Conservation (phyloP, 345 rosid genomes). For the Aethionema arabicum region DNA sequence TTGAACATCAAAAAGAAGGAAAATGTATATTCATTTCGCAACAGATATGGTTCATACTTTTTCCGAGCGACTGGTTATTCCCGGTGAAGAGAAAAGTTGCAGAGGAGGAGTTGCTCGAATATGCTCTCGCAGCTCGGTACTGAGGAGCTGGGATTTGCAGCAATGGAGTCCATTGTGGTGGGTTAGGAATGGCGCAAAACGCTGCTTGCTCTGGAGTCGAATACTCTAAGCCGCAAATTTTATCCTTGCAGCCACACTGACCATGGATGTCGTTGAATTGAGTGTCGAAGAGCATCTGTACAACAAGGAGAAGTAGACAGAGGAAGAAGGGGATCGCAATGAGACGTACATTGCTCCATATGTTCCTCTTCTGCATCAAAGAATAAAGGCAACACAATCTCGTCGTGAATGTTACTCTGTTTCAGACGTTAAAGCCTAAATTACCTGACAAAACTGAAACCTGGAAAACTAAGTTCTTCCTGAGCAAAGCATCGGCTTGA, state of each 20-base stretch:
- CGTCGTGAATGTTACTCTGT: neutral
- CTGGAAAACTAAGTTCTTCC: conserved; percentile 89
- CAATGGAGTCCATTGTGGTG: conserved; percentile 75
- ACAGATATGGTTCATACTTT: conserved; percentile 41
- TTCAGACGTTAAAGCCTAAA: conserved; percentile 1
- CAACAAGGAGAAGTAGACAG: conserved; percentile 56
- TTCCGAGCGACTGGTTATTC: conserved; percentile 61
- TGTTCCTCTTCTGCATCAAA: conserved; percentile 70
- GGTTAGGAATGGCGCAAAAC: conserved; percentile 55
- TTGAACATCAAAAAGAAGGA: neutral
- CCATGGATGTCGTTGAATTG: conserved; percentile 34
- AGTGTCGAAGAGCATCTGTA: conserved; percentile 51
- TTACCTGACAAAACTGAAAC: conserved; percentile 34
- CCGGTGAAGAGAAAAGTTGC: conserved; percentile 70
- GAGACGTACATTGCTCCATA: conserved; percentile 65
- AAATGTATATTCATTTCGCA: neutral
- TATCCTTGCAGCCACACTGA: conserved; percentile 68
- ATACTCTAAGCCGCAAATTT: conserved; percentile 59
- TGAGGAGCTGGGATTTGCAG: conserved; percentile 75
- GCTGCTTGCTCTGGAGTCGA: conserved; percentile 52
- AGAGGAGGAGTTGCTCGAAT: conserved; percentile 54
- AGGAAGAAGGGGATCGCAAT: conserved; percentile 68
- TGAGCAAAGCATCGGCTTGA: conserved; percentile 77
- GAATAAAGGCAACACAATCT: neutral
- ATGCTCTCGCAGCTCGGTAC: conserved; percentile 55